Evolutionary conservation across 2,329 filamentous ascomycete genomes (phyloP), one percentile per base, ranked within the genome.

Genomic region (Polytolypa hystricis): DNA sequence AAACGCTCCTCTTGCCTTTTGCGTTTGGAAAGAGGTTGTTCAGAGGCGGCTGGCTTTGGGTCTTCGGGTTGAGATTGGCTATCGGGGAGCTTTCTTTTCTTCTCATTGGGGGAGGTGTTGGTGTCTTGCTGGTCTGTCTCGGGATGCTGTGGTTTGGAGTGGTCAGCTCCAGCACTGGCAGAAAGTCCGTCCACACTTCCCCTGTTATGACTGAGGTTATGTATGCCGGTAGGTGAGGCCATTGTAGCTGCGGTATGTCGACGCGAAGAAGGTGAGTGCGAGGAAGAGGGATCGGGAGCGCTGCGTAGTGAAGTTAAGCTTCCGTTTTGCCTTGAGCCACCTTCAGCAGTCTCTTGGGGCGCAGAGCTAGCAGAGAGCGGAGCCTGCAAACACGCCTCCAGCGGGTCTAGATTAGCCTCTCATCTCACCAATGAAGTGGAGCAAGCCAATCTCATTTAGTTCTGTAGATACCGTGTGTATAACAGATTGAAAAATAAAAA

Each of bases 1-100:
- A 56, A 49, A 14, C 59, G 53, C 42, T 63, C 60, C 38, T 63
- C 55, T 30, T 58, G 43, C 26, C 60, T 56, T 39, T 53, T 60
- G 40, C 60, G 58, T 41, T 59, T 63, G 15, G 54, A 50, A 5
- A 51, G 33, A 8, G 53, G 50, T 5, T 51, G 56, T n/a, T 53
- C 50, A 33, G 40, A 29, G 6, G 45, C 38, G 8, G 44, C 39
- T 10, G 30, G 30, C 36, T 46, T 46, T 25, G 48, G 38, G 26
- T 47, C 42, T 4, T 54, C 54, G 15, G 41, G 23, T n/a, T 39
- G 32, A 6, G 45, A 19, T 19, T 51, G 43, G 15, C 55, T 49
- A 11, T 53, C 53, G 7, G 44, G 34, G 11, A 46, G n/a, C 20
- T 51, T 55, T 39, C 52, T 48, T 37, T 56, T 59, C 27, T 46